Evolutionary conservation across 108 stramenopile species (phyloP), one percentile per base, ranked within the genome.

Genomic region (Pseudonitzschia pungens): DNA sequence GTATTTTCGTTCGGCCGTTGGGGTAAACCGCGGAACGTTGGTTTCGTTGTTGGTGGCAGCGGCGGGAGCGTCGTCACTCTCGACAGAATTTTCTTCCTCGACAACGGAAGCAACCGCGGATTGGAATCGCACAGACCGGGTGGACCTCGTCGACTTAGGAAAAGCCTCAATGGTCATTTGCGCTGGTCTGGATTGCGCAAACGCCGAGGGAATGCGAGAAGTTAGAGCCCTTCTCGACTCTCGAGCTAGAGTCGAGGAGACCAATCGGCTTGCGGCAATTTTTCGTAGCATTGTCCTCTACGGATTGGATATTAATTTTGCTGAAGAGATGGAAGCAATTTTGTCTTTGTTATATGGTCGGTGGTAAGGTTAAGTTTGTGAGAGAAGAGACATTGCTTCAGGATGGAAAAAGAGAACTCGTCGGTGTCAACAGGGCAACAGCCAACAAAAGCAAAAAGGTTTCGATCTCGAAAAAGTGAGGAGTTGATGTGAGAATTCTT

Each of bases 131-230:
- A 36, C 40, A 26, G 71, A 28, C 4, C n/a, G 26, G 0, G 27
- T 8, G 57, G 92, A 91, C n/a, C 89, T 92, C 5, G 79, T 87
- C 44, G 92, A 92, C 67, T 90, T 90, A n/a, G 95, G 93, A 79
- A 93, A 89, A 70, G 84, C 94, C 22, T 63, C 91, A 68, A 93
- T 91, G 77, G 70, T 65, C 60, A 40, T 62, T 62, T 4, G 0
- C 18, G 32, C 5, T 9, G 29, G 0, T 27, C 12, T 11, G n/a
- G 15, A 5, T 58, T 5, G 44, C 0, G 42, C 0, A 48, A 33
- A 33, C 28, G 56, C 27, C 10, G 54, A 29, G 10, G 74, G 66
- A 24, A 68, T 44, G 12, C 57, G 18, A 5, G 32, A 42, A 16
- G 42, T 14, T 44, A 65, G 5, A 2, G 68, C 45, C 32, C 60